These are phyloP conservation scores for Hortiboletus flavorubellus DNA, from an alignment of 768 basidiomycete species.

Conservation along the genomic window DNA sequence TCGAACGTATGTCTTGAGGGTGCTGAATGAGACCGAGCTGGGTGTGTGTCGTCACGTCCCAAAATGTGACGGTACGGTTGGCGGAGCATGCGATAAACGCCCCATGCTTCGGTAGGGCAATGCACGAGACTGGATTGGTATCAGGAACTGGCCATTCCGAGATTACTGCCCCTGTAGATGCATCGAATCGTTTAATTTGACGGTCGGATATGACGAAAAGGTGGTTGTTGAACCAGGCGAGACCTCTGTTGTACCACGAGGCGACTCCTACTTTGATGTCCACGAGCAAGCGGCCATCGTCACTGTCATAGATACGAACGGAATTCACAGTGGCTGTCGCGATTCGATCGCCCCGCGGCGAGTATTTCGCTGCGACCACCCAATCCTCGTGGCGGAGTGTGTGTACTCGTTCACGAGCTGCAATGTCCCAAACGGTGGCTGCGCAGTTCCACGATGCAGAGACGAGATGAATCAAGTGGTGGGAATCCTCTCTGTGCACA, in stretches of 20 bases:
- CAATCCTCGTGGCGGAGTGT: background rate
- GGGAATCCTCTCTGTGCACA: too few species aligned
- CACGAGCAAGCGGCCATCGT: background rate
- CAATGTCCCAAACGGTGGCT: background rate
- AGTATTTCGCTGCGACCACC: background rate
- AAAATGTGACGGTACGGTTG: too few species aligned
- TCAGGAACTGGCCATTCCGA: too few species aligned
- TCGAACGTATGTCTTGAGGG: background rate
- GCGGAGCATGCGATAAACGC: too few species aligned
- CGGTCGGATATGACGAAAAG: too few species aligned
- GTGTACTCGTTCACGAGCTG: background rate
- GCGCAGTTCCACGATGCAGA: background rate
- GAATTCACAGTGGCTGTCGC: background rate
- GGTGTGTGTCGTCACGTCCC: too few species aligned
- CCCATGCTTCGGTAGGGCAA: too few species aligned
- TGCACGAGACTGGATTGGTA: too few species aligned
- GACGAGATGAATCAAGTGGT: background rate
- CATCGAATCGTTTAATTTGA: too few species aligned
- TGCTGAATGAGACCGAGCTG: background rate
- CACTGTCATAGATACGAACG: background rate
- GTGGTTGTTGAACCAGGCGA: too few species aligned
- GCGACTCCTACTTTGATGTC: background rate
- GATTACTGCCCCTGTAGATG: too few species aligned
- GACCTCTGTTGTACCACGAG: too few species aligned
- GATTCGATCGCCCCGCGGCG: background rate